phyloP scores from a whole-genome alignment of 805 yeast species.

The Wickerhamomyces chaumierensis region DNA sequence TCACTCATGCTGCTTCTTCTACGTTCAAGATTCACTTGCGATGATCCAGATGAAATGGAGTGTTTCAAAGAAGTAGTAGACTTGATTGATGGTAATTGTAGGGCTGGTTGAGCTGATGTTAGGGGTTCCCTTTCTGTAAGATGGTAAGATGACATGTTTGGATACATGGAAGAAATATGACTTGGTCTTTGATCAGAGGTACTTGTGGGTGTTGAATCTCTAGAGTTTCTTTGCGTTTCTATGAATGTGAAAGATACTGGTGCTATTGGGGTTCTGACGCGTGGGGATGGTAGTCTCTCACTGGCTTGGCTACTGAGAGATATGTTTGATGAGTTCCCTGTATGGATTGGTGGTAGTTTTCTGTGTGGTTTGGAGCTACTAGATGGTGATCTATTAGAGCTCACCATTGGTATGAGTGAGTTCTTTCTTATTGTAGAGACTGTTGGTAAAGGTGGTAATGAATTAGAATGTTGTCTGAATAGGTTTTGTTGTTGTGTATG shows the following conservation, averaged over 20 bases:
- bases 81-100: background rate
- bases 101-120: background rate
- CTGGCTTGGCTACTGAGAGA: too few relatives aligned
- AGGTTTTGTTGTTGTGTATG: constrained; percentile 1
- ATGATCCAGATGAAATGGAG: too few relatives aligned
- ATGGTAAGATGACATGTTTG: background rate
- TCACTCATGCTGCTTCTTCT: background rate
- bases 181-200: background rate
- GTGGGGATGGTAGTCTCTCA: background rate
- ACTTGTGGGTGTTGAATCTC: background rate
- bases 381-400: too few relatives aligned
- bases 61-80: background rate
- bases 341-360: background rate
- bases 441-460: constrained; percentile 23
- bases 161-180: background rate
- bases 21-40: background rate
- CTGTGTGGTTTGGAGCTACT: too few relatives aligned
- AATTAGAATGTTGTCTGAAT: constrained; percentile 14
- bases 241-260: background rate
- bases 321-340: too few relatives aligned
- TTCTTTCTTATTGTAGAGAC: constrained; percentile 19
- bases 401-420: background rate
- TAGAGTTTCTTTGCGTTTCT: too few relatives aligned
- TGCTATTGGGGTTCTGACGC: background rate
- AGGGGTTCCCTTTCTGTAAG: background rate